phyloP scores from a whole-genome alignment of 2,329 filamentous ascomycete species.

The Aspergillus sp. region DNA sequence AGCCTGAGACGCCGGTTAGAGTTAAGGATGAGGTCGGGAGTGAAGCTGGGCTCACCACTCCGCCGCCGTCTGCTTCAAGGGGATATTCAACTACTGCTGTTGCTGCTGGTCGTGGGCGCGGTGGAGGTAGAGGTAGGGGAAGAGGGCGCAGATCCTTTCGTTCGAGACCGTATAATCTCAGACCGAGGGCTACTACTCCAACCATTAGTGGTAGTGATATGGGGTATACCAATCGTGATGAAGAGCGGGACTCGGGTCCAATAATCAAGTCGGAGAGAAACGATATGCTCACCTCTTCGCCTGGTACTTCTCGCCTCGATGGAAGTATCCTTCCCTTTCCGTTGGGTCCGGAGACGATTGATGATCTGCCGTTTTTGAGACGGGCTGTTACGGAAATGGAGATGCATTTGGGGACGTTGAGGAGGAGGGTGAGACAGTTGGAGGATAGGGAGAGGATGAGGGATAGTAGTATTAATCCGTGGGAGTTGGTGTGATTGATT shows the following conservation, averaged over 20 bases:
- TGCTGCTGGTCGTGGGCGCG: no score
- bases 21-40: no score
- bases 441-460: background rate
- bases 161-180: background rate
- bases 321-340: constrained; percentile 14
- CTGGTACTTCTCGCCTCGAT: background rate
- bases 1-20: no score
- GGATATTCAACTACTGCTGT: no score
- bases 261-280: background rate
- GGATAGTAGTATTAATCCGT: background rate
- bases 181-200: background rate
- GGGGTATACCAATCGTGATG: background rate
- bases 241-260: background rate
- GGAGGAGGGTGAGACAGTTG: background rate
- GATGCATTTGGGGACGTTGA: background rate
- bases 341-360: constrained; percentile 10
- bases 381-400: constrained; percentile 1
- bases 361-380: constrained; percentile 8
- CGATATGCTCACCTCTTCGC: background rate
- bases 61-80: no score
- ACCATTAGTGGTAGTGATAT: no score
- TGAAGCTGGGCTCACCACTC: no score
- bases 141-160: no score
- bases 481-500: background rate
- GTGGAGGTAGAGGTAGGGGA: no score